Base-by-base conservation (phyloP, 2,329 filamentous ascomycete species). In the Exophiala phaeomuriformis region DNA sequence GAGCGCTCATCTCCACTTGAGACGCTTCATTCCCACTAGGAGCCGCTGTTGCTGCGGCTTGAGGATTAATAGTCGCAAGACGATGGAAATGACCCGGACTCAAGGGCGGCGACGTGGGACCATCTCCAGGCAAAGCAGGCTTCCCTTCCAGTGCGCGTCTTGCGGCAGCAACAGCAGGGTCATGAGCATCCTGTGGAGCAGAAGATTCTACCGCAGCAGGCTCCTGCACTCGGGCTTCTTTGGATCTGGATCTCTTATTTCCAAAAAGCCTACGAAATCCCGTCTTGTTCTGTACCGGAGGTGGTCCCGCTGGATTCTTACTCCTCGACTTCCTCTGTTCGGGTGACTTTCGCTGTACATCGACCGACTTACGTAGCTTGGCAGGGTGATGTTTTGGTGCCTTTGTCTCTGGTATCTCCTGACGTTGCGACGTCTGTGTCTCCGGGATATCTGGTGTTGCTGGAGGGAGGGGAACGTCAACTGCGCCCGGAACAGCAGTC, bases 401-500 rank as follows among this genome's bases (percentile, higher is more conserved):
- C 29, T 31, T 29, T 19, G 43, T 44, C 36, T 55, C 50, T 29
- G 28, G 3, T 30, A 37, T 40, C 7, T 39, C 36, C n/a, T 53
- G 52, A 31, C 37, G 49, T 35, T 51, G 55, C 35, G 43, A 29
- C 30, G 32, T 10, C 3, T 5, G 35, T 10, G 33, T 41, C 33
- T 55, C 50, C 31, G 36, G 4, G 27, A 39, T 41, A 4, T 58
- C 58, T 19, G 58, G 53, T 42, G 51, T 55, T 55, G 51, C 53
- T 47, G 59, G 61, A 9, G 64, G 66, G 35, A 68, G 57, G 36
- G 71, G 67, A 35, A 70, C 62, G 49, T 65, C 66, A n/a, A 66
- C 68, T 19, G 67, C 65, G 8, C 67, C 64, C 47, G 63, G 59
- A 47, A 65, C 66, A 3, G 63, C 52, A 7, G 58, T 47, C 7